Conservation (phyloP, 108 stramenopile species). For the Fragilariopsis cylindrus region DNA sequence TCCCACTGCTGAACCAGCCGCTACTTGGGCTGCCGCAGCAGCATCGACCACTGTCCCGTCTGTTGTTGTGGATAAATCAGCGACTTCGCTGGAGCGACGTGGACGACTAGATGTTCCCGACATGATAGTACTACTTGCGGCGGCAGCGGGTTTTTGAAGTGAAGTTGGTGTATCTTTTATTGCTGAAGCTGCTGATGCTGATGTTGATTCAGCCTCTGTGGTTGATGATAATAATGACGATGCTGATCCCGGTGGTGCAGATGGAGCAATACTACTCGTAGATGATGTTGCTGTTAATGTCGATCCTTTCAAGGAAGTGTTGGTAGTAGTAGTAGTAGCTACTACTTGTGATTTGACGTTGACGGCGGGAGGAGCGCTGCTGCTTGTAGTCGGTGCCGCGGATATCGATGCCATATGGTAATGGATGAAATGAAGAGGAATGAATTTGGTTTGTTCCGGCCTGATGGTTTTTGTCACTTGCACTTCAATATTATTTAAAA, state of each 20-base stretch:
- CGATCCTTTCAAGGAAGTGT: conserved; percentile 1
- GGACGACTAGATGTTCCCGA: not conserved
- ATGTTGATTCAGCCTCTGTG: too few relatives aligned
- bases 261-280: too few relatives aligned
- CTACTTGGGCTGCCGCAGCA: not conserved
- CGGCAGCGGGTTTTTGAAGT: not conserved
- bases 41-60: not conserved
- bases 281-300: not conserved
- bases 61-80: not conserved
- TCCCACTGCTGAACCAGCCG: not conserved
- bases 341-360: not conserved
- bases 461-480: too few relatives aligned
- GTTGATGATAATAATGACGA: too few relatives aligned
- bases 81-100: not conserved
- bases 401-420: conserved; percentile 24
- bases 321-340: not conserved
- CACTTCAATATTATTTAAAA: too few relatives aligned
- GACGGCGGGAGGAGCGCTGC: conserved; percentile 1
- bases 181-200: not conserved
- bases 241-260: too few relatives aligned
- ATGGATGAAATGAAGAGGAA: too few relatives aligned
- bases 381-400: conserved; percentile 15
- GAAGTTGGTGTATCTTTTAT: not conserved
- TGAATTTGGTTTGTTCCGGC: too few relatives aligned
- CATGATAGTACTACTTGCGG: not conserved